A percentile compares a stretch with the other conserved stretches of the same genome.
Conservation (phyloP, 2,329 filamentous ascomycete species). For the Periconia digitata region DNA sequence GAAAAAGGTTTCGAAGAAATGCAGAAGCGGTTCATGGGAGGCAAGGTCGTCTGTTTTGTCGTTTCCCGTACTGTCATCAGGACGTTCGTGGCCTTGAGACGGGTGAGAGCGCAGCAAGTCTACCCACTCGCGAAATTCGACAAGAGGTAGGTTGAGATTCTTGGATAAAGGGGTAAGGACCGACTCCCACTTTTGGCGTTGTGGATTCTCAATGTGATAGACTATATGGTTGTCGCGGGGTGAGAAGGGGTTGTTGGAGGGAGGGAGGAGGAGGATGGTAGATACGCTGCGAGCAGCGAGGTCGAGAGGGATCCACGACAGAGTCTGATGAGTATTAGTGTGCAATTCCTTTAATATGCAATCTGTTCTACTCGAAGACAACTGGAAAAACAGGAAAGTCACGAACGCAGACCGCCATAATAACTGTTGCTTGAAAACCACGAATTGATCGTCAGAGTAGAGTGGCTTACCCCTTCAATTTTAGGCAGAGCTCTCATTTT, state of each 20-base stretch:
- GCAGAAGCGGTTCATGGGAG: too few species aligned
- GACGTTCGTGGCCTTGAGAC: neutral
- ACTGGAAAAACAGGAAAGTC: neutral
- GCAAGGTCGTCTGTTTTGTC: too few species aligned
- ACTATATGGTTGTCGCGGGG: conserved; percentile 29
- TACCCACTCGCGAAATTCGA: conserved; percentile 48
- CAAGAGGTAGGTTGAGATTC: conserved; percentile 29
- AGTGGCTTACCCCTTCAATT: conserved; percentile 34
- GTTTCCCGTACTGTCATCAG: too few species aligned
- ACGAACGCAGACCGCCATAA: neutral
- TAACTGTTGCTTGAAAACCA: neutral
- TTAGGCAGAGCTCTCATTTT: conserved; percentile 48
- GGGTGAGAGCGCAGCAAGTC: neutral
- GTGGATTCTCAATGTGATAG: conserved; percentile 52
- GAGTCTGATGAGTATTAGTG: neutral
- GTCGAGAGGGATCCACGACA: conserved; percentile 52
- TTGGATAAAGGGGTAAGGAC: conserved; percentile 40
- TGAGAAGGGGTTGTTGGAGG: conserved; percentile 3
- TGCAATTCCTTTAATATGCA: neutral
- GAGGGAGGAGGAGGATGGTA: conserved; percentile 38
- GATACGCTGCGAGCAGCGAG: conserved; percentile 27
- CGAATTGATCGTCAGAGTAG: neutral
- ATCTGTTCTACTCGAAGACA: neutral
- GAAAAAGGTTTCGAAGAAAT: too few species aligned
- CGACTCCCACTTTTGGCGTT: conserved; percentile 45